Conservation (phyloP, 2,329 filamentous ascomycete species). For the Akanthomyces dipterigenus region DNA sequence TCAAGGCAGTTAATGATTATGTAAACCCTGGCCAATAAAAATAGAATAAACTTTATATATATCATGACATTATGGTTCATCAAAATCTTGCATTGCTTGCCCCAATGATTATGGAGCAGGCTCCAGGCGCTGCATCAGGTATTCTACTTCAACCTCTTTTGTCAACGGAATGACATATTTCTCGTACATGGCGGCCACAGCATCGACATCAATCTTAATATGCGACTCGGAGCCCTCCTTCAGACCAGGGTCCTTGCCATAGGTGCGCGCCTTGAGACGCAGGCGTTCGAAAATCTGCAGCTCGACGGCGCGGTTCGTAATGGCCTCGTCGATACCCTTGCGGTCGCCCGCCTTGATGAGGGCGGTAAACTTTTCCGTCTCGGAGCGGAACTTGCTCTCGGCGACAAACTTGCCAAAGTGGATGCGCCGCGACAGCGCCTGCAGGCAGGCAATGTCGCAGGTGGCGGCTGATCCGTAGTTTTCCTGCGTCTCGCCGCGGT, state of each 20-base stretch:
- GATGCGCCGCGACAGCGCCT: constrained; percentile 82
- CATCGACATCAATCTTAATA: constrained; percentile 85
- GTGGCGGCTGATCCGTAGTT: constrained; percentile 94
- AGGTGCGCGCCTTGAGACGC: constrained; percentile 83
- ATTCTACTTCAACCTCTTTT: constrained; percentile 98
- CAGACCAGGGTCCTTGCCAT: constrained; percentile 79
- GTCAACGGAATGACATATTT: constrained; percentile 93
- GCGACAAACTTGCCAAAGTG: constrained; percentile 99
- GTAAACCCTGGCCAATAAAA: constrained; percentile 47
- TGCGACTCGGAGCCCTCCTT: constrained; percentile 45
- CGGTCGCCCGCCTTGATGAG: constrained; percentile 78
- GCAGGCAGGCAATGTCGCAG: constrained; percentile 82
- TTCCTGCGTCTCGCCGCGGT: constrained; percentile 79
- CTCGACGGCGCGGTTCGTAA: constrained; percentile 86
- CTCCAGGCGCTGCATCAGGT: constrained; percentile 85
- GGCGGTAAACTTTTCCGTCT: constrained; percentile 71
- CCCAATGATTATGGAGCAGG: constrained; percentile 21
- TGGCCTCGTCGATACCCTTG: constrained; percentile 76
- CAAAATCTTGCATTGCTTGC: neutral
- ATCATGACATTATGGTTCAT: constrained; percentile 1
- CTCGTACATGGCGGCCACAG: constrained; percentile 84
- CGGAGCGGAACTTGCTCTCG: constrained; percentile 85
- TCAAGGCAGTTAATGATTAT: constrained; percentile 71
- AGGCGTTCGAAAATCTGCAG: constrained; percentile 83
- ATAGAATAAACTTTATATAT: constrained; percentile 2